Percentiles rank a stretch among this genome's conserved stretches.
These are phyloP conservation scores for Ampelocalamus luodianensis DNA, from an alignment of 176 grass and related monocot genomes.

Conservation along the genomic window DNA sequence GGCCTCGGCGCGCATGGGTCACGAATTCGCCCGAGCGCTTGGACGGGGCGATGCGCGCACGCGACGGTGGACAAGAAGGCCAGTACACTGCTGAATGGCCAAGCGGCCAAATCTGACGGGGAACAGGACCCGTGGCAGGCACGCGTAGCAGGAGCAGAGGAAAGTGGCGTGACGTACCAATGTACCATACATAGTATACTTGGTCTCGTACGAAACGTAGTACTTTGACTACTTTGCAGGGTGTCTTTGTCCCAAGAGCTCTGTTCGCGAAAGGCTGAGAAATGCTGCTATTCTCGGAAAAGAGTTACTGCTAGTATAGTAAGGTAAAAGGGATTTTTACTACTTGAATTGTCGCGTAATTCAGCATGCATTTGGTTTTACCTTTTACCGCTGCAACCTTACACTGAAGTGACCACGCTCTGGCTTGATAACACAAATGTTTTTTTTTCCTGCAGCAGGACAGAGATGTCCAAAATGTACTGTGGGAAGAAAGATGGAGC, in stretches of 20 bases:
- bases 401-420: too few species aligned
- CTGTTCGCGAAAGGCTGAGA: background rate
- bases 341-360: too few species aligned
- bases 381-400: too few species aligned
- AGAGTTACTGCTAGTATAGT: too few species aligned
- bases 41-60: background rate
- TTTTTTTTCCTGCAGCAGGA: too few species aligned
- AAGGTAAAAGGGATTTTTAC: too few species aligned
- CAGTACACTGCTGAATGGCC: background rate
- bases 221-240: background rate
- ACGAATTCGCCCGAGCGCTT: background rate
- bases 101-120: background rate
- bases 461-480: too few species aligned
- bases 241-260: background rate
- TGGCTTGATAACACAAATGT: too few species aligned
- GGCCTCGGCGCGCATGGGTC: background rate
- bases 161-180: background rate
- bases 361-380: too few species aligned
- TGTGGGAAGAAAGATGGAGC: background rate
- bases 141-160: background rate
- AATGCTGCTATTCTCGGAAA: background rate
- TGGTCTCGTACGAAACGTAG: constrained; percentile 4
- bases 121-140: background rate
- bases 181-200: too few species aligned
- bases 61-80: background rate